phyloP scores from a whole-genome alignment of 192 early-diverging fungal species.

The Phlyctochytrium planicorne region DNA sequence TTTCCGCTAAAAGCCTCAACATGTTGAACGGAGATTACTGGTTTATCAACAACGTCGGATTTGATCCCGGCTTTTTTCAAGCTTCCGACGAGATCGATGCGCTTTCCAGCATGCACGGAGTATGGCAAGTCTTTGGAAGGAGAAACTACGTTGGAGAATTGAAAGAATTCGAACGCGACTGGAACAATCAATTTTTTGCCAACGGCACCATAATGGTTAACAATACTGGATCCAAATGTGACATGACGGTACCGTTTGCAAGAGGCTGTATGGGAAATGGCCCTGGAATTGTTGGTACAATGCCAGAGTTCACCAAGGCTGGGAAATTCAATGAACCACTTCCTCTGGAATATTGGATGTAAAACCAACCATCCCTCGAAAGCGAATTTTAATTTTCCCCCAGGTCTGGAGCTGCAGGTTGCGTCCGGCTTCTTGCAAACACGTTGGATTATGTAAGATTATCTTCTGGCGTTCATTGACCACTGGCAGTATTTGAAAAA shows the following conservation, averaged over 20 bases:
- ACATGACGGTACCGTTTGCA: not conserved
- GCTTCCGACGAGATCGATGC: too few species aligned
- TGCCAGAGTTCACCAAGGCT: not conserved
- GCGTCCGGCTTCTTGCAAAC: not conserved
- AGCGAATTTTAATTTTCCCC: not conserved
- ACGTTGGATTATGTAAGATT: not conserved
- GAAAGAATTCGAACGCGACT: not conserved
- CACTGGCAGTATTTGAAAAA: constrained; percentile 1
- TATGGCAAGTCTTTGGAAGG: too few species aligned
- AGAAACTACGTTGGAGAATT: not conserved
- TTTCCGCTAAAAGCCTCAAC: too few species aligned
- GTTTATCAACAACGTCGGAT: too few species aligned
- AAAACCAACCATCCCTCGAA: not conserved
- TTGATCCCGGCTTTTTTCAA: too few species aligned
- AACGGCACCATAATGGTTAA: not conserved
- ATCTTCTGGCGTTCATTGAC: not conserved
- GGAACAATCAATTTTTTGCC: not conserved
- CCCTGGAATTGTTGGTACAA: not conserved
- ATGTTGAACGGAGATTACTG: too few species aligned
- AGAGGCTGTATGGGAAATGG: not conserved
- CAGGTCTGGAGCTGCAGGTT: not conserved
- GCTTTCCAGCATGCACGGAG: too few species aligned
- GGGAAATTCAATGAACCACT: not conserved
- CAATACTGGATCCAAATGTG: not conserved
- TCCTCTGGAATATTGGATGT: not conserved